phyloP scores from a whole-genome alignment of 2,329 filamentous ascomycete genomes.

The Alternaria postmessia region DNA sequence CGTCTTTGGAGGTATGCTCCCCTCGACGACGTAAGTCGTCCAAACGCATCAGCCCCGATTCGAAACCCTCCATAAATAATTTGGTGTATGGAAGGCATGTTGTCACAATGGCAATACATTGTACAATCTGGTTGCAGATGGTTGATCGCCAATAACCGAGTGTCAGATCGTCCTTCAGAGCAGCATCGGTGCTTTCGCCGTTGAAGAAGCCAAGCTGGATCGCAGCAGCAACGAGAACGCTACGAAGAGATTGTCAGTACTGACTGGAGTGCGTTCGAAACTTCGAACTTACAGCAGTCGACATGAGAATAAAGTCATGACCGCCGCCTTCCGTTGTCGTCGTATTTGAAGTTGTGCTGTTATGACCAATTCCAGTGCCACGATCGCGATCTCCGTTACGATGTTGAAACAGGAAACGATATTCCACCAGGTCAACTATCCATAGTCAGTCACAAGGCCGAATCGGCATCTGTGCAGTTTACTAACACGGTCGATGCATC shows the following conservation, averaged over 20 bases:
- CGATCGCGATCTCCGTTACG: slow-evolving; percentile 29
- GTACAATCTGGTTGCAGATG: slow-evolving; percentile 35
- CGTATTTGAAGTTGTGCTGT: slow-evolving; percentile 24
- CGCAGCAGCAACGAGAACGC: slow-evolving; percentile 23
- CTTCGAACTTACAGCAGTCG: slow-evolving; percentile 22
- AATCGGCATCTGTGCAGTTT: background rate
- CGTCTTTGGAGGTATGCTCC: slow-evolving; percentile 19
- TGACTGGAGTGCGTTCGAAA: background rate
- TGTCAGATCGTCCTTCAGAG: slow-evolving; percentile 26
- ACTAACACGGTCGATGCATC: slow-evolving; percentile 29
- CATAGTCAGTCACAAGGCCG: background rate
- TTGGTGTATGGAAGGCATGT: slow-evolving; percentile 41
- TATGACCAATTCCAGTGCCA: slow-evolving; percentile 31
- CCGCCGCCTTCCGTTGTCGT: slow-evolving; percentile 21
- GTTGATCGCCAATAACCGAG: slow-evolving; percentile 41
- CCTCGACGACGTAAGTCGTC: slow-evolving; percentile 27
- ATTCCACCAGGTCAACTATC: slow-evolving; percentile 31
- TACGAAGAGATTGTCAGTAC: slow-evolving; percentile 7
- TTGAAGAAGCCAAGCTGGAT: slow-evolving; percentile 29
- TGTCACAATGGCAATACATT: slow-evolving; percentile 36
- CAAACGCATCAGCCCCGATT: slow-evolving; percentile 33
- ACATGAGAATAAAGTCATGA: slow-evolving; percentile 33
- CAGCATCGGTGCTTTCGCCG: slow-evolving; percentile 16
- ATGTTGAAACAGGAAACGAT: slow-evolving; percentile 25
- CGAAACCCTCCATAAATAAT: slow-evolving; percentile 40